Conservation (phyloP, 768 basidiomycete species). For the Aureoboletus auriporus region DNA sequence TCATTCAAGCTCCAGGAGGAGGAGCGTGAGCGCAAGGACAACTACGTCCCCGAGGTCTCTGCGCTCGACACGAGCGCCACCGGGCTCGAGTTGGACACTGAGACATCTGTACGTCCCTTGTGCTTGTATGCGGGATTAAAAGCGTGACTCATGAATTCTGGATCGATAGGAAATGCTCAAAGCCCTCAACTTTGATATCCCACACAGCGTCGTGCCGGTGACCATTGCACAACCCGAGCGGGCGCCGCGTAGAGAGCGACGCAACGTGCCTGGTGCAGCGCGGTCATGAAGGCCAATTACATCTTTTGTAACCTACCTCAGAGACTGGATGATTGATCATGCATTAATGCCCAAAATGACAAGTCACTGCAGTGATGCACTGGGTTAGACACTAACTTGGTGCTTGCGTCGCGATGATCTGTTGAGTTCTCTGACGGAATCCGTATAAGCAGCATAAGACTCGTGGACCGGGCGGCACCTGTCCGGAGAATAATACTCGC, state of each 20-base stretch:
- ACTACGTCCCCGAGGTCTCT: conserved; percentile 98
- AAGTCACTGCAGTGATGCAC: too few relatives aligned
- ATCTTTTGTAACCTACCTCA: not conserved
- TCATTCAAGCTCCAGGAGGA: conserved; percentile 99
- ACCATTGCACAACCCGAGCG: conserved; percentile 67
- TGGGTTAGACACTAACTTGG: too few relatives aligned
- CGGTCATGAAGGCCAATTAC: conserved; percentile 30
- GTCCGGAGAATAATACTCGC: too few relatives aligned
- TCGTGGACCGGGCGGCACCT: too few relatives aligned
- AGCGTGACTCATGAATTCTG: not conserved
- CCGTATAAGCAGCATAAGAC: too few relatives aligned
- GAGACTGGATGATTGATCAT: not conserved
- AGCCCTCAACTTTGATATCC: conserved; percentile 92
- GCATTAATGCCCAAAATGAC: too few relatives aligned
- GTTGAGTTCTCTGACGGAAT: too few relatives aligned
- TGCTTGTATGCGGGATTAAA: not conserved
- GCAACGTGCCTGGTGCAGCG: conserved; percentile 79
- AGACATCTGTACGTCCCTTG: conserved; percentile 75
- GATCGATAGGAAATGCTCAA: conserved; percentile 72
- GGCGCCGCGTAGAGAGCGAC: conserved; percentile 66
- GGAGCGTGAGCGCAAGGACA: conserved; percentile 98
- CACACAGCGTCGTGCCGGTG: conserved; percentile 65
- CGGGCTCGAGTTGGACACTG: conserved; percentile 83
- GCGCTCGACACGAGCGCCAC: conserved; percentile 78
- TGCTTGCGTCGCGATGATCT: too few relatives aligned